Conservation (phyloP, 23 red algal genomes). For the Gracilaria gracilis region DNA sequence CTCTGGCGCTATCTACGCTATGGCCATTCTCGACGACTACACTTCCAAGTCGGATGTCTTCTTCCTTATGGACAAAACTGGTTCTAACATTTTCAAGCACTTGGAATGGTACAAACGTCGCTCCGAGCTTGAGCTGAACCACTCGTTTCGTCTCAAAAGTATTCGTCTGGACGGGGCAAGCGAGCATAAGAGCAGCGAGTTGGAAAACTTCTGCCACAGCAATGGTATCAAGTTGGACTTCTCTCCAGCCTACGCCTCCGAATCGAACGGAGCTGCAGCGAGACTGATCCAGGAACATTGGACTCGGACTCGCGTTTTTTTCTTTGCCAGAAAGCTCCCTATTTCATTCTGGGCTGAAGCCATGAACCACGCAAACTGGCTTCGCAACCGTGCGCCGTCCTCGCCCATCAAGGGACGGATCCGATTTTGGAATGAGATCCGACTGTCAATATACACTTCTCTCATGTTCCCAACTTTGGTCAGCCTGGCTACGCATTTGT, state of each 20-base stretch:
- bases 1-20: constrained; percentile 3
- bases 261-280: no score
- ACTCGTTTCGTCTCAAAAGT: background rate
- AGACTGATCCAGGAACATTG: no score
- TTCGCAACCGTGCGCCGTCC: background rate
- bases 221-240: constrained; percentile 18
- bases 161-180: constrained; percentile 29
- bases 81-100: background rate
- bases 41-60: constrained; percentile 22
- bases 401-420: background rate
- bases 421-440: constrained; percentile 20
- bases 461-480: constrained; percentile 16
- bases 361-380: no score
- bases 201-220: background rate
- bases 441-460: constrained; percentile 12
- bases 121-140: background rate
- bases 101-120: background rate
- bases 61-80: constrained; percentile 11
- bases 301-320: no score
- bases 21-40: constrained; percentile 35
- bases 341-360: no score
- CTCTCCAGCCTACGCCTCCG: no score
- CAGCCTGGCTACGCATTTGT: constrained; percentile 36
- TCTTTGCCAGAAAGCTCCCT: no score
- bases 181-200: background rate